Conservation (phyloP, 768 basidiomycete species). For the Rhodotorula diobovata region DNA sequence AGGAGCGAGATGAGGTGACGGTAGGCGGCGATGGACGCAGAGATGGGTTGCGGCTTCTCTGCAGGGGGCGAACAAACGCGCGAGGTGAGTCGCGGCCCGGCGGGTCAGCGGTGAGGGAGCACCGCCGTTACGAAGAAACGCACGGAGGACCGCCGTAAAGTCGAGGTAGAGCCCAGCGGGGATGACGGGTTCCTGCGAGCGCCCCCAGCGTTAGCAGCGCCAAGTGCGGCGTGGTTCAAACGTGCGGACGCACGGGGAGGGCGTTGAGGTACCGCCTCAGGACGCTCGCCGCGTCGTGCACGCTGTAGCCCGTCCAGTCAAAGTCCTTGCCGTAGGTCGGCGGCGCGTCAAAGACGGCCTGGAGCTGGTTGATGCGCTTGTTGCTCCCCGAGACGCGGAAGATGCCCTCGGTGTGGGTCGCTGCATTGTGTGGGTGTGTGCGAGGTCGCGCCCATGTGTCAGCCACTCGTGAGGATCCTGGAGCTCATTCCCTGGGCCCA, state of each 20-base stretch:
- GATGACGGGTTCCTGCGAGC: conserved; percentile 80
- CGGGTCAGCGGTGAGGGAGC: background rate
- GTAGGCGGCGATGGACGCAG: conserved; percentile 71
- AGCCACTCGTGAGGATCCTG: too few relatives aligned
- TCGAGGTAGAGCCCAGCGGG: conserved; percentile 84
- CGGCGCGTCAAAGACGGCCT: conserved; percentile 79
- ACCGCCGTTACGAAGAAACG: too few relatives aligned
- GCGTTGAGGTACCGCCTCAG: conserved; percentile 91
- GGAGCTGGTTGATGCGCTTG: conserved; percentile 92
- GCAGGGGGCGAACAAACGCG: conserved; percentile 52
- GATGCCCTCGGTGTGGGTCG: conserved; percentile 85
- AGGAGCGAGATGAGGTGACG: conserved; percentile 76
- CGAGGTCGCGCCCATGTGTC: too few relatives aligned
- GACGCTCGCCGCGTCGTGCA: conserved; percentile 95
- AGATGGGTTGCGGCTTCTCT: conserved; percentile 64
- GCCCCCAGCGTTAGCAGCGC: background rate
- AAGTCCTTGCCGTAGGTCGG: conserved; percentile 88
- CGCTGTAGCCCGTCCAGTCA: conserved; percentile 87
- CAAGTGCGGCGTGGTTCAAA: conserved; percentile 1
- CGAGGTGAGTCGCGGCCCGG: too few relatives aligned
- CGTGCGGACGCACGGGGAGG: conserved; percentile 68
- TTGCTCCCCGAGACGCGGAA: conserved; percentile 95
- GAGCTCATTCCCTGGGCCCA: too few relatives aligned
- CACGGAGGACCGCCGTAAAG: conserved; percentile 77
- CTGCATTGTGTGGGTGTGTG: too few relatives aligned